Percentiles rank a stretch among this genome's conserved stretches.
Evolutionary conservation across 495 filamentous ascomycete genomes (phyloP).

Genomic region (Lasiosphaeriaceae sp.): DNA sequence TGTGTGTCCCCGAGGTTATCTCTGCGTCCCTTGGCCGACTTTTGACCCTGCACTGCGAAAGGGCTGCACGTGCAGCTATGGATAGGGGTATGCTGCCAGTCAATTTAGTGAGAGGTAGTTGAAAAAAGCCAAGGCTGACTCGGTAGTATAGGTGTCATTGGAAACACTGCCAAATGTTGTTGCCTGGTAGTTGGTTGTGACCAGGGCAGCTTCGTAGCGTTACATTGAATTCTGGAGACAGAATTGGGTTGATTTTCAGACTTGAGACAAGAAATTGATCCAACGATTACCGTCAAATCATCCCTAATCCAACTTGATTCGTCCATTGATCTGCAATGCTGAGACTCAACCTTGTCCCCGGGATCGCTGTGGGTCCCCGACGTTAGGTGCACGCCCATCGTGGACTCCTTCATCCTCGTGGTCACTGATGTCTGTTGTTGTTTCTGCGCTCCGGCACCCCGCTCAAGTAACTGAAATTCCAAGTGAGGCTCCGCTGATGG

Average conservation of each 20-base stretch:
- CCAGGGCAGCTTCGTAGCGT: too few relatives aligned
- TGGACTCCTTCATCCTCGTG: not conserved
- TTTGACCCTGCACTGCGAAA: slow-evolving; percentile 17
- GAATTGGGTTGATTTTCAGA: too few relatives aligned
- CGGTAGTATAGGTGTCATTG: not conserved
- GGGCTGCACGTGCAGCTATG: slow-evolving; percentile 25
- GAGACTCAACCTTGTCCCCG: not conserved
- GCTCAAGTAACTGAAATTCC: too few relatives aligned
- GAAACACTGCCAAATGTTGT: not conserved
- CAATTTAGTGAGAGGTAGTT: not conserved
- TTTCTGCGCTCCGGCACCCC: not conserved
- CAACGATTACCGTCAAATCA: too few relatives aligned
- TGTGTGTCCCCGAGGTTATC: slow-evolving; percentile 19
- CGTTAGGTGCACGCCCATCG: not conserved
- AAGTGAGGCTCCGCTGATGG: too few relatives aligned
- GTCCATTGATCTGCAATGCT: not conserved
- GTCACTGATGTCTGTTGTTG: not conserved
- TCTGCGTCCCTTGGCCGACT: slow-evolving; percentile 23
- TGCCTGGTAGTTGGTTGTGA: too few relatives aligned
- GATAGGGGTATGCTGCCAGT: not conserved
- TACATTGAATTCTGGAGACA: too few relatives aligned
- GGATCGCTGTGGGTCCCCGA: not conserved
- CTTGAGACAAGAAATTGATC: too few relatives aligned
- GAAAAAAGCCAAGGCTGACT: not conserved
- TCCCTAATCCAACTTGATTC: not conserved